Conservation (phyloP, 2,329 filamentous ascomycete genomes). For the Tolypocladium sp. region DNA sequence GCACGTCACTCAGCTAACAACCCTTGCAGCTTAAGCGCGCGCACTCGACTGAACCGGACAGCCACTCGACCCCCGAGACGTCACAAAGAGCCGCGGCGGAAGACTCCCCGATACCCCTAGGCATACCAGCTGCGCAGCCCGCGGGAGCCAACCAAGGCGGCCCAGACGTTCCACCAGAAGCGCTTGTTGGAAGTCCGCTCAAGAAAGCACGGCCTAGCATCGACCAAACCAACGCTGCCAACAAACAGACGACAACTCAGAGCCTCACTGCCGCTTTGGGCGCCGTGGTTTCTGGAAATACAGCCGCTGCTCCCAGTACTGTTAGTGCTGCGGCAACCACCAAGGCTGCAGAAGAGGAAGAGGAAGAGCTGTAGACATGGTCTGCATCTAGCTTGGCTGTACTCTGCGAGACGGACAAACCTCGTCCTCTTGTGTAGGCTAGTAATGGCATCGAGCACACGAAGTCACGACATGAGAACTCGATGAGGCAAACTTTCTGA, state of each 20-base stretch:
- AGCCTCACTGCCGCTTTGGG: slow-evolving; percentile 25
- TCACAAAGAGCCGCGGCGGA: slow-evolving; percentile 30
- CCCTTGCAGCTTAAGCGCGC: slow-evolving; percentile 63
- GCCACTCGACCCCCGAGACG: slow-evolving; percentile 23
- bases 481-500: not conserved
- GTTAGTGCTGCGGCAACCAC: not conserved
- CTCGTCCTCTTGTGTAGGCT: not conserved
- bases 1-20: not conserved
- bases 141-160: slow-evolving; percentile 18
- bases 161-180: slow-evolving; percentile 21
- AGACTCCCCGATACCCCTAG: slow-evolving; percentile 27
- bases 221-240: slow-evolving; percentile 15
- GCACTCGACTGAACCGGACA: slow-evolving; percentile 63
- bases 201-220: slow-evolving; percentile 64
- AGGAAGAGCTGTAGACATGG: not conserved
- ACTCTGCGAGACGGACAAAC: not conserved
- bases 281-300: slow-evolving; percentile 15
- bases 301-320: slow-evolving; percentile 1
- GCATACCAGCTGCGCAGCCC: slow-evolving; percentile 1
- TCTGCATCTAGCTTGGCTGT: not conserved
- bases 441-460: not conserved
- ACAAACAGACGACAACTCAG: slow-evolving; percentile 19
- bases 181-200: slow-evolving; percentile 58
- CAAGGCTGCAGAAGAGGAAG: not conserved
- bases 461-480: not conserved